Evolutionary conservation across 352 stramenopile genomes (phyloP).

Genomic region (Phytophthora capsici): DNA sequence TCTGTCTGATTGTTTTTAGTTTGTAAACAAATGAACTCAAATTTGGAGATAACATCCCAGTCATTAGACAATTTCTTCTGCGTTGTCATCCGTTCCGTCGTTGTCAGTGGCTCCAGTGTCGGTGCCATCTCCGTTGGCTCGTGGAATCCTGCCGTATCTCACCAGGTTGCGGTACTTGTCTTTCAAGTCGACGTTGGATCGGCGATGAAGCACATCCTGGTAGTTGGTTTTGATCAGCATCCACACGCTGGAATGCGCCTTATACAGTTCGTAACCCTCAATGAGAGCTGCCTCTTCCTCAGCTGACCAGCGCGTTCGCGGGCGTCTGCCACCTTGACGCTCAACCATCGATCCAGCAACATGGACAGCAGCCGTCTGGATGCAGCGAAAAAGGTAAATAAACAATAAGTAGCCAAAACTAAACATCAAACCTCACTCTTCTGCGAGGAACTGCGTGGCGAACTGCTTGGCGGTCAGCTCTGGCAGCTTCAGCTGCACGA

Average conservation of each 20-base stretch:
- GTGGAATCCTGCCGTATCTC: constrained; percentile 47
- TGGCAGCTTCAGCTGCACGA: constrained; percentile 20
- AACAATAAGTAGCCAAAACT: no score
- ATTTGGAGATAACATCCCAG: constrained; percentile 40
- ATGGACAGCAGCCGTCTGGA: no score
- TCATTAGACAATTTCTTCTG: constrained; percentile 4
- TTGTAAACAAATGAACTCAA: constrained; percentile 48
- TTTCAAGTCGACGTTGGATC: constrained; percentile 83
- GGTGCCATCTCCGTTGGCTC: constrained; percentile 3
- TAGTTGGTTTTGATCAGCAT: constrained; percentile 72
- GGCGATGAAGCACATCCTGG: constrained; percentile 46
- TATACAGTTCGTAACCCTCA: constrained; percentile 63
- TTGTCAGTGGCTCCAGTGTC: constrained; percentile 23
- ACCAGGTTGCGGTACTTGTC: constrained; percentile 86
- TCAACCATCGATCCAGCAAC: no score
- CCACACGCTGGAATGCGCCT: constrained; percentile 63
- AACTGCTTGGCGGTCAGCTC: constrained; percentile 15
- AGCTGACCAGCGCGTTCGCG: constrained; percentile 55
- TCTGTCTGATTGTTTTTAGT: constrained; percentile 43
- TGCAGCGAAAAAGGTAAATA: no score
- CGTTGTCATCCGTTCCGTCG: constrained; percentile 21
- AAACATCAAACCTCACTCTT: constrained; percentile 11
- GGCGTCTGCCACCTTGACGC: constrained; percentile 1
- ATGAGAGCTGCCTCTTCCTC: constrained; percentile 65
- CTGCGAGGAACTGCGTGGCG: constrained; percentile 7